Evolutionary conservation across 192 early-diverging fungal species (phyloP).

Genomic region (Coemansia sp.): DNA sequence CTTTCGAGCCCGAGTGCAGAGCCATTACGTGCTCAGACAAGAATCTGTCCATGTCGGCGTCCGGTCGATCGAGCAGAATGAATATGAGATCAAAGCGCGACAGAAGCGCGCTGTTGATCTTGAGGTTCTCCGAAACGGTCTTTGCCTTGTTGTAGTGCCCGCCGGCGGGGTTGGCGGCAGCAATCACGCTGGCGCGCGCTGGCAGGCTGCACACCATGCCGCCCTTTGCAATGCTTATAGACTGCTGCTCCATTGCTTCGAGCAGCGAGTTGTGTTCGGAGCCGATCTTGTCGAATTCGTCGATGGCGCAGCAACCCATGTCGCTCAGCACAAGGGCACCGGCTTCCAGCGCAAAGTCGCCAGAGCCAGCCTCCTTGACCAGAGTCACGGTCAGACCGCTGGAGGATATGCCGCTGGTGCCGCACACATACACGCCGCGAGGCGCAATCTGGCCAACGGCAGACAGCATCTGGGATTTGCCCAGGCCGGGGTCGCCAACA

Average conservation of each 20-base stretch:
- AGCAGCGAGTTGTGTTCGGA: slow-evolving; percentile 71
- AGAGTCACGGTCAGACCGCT: slow-evolving; percentile 71
- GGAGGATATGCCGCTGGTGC: slow-evolving; percentile 63
- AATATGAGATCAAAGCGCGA: slow-evolving; percentile 83
- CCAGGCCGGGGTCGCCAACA: slow-evolving; percentile 84
- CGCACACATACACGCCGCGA: slow-evolving; percentile 75
- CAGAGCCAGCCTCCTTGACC: slow-evolving; percentile 65
- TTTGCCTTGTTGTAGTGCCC: slow-evolving; percentile 87
- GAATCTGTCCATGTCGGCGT: slow-evolving; percentile 75
- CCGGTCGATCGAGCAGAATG: slow-evolving; percentile 75
- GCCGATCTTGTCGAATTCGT: slow-evolving; percentile 91
- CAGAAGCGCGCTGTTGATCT: slow-evolving; percentile 68
- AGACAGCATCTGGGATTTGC: slow-evolving; percentile 83
- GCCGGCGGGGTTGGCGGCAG: slow-evolving; percentile 82
- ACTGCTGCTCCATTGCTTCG: slow-evolving; percentile 89
- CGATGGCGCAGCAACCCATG: slow-evolving; percentile 85
- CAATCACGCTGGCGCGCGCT: slow-evolving; percentile 80
- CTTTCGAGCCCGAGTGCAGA: slow-evolving; percentile 49
- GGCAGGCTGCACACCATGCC: slow-evolving; percentile 81
- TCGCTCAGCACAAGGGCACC: slow-evolving; percentile 84
- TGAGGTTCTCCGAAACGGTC: slow-evolving; percentile 77
- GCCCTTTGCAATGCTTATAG: slow-evolving; percentile 82
- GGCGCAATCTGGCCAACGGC: slow-evolving; percentile 77
- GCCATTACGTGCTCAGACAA: slow-evolving; percentile 80
- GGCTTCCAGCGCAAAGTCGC: slow-evolving; percentile 77